Base-by-base conservation (phyloP, 495 filamentous ascomycete species). In the Aspergillus hancockii region DNA sequence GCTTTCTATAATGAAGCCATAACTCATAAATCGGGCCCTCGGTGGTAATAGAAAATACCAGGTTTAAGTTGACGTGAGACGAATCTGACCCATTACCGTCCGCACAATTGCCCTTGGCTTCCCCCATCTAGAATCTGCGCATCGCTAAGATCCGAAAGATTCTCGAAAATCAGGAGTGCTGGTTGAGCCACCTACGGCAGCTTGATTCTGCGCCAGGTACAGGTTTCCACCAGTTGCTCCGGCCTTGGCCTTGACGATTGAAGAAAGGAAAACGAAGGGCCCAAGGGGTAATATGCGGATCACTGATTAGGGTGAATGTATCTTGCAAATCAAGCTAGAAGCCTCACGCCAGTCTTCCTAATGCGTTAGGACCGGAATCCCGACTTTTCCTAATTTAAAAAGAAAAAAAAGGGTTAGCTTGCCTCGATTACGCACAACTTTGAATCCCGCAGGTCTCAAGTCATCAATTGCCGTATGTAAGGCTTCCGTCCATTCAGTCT, bases 121-220 rank as follows among this genome's bases (percentile, higher is more conserved):
- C 43, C 28, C 9, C 16, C 10, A 40, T 41, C 9, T 13, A 34
- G 8, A 51, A 4, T 9, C 16, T 56, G 53, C n/a, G 8, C n/a
- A 19, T 49, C 47, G 3, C 19, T 10, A 16, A 60, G 58, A 46
- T 45, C 58, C 18, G 8, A 22, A 22, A 59, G 45, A 14, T n/a
- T 55, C 56, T 49, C 52, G 5, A 59, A 38, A 13, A 63, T 59
- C 53, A 30, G 57, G 18, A 63, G 52, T 1, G 61, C 61, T 13
- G 57, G n/a, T 38, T 30, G 57, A 57, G 53, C 56, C 52, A 23
- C 61, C 34, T 23, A 63, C 57, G 14, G 61, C 61, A 49, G 61
- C 61, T 49, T 60, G 61, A 21, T 63, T 60, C 9, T 63, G 61
- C 4, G 61, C 61, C 19, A 57, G 57, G 49, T 63, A 60, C 4